A percentile compares a stretch with the other conserved stretches of the same genome.
Evolutionary conservation across 2,329 filamentous ascomycete genomes (phyloP).

Genomic region (Aspergillus sojae): DNA sequence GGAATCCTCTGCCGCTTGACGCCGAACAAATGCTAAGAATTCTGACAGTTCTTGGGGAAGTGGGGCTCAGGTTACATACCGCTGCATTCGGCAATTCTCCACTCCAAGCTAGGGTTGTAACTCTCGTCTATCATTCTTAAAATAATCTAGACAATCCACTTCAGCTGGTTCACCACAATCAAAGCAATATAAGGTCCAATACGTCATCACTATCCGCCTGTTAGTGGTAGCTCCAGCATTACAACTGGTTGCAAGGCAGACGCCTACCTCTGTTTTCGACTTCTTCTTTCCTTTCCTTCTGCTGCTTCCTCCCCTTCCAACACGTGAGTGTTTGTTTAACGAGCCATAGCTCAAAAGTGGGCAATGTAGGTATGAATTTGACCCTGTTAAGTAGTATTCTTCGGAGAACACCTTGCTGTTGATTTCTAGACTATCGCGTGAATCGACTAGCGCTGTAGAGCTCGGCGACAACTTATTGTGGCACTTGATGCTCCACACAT

Average conservation of each 20-base stretch:
- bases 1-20: background rate
- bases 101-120: background rate
- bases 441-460: too few species aligned
- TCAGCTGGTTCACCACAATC: background rate
- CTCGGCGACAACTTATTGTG: too few species aligned
- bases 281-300: background rate
- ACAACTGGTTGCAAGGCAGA: background rate
- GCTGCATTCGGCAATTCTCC: background rate
- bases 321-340: background rate
- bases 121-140: background rate
- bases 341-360: too few species aligned
- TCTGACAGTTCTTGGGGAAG: background rate
- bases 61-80: background rate
- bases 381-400: too few species aligned
- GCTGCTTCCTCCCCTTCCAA: background rate
- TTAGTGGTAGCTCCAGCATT: background rate
- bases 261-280: background rate
- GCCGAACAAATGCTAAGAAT: background rate
- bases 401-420: too few species aligned
- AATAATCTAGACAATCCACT: background rate
- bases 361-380: too few species aligned
- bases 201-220: background rate
- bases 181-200: background rate
- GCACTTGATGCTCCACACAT: too few species aligned
- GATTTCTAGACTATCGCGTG: too few species aligned